Base-by-base conservation (phyloP, 2,329 filamentous ascomycete species). In the Chrysosphaeria jannelii region DNA sequence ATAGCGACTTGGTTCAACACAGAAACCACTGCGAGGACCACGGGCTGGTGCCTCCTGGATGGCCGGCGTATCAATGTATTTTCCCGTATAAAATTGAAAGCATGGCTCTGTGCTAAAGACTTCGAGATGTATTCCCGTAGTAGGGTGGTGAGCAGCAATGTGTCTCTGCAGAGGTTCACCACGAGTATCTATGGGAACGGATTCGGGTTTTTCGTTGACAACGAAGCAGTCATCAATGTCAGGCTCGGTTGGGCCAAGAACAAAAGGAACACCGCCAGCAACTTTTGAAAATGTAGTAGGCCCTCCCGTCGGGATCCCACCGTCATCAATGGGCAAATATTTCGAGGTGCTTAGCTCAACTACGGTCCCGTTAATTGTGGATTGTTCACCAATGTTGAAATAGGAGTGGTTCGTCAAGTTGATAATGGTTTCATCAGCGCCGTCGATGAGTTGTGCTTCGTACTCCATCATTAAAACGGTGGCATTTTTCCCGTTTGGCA, bases 51-150 rank as follows among this genome's bases (percentile, higher is more conserved):
- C 43, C 3, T 52, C 52, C 15, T 13, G 53, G 4, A 63, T 50
- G 14, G 50, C 67, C 0, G 72, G 68, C 8, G 89, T 68, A 35
- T 85, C 50, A 32, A 88, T 78, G 38, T 65, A 68, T 38, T 72
- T 68, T 32, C 81, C 85, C 0, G 78, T 88, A 47, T 93, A 93
- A 48, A 91, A 89, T 44, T 93, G 81, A 53, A 91, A 93, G 0
- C 76, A 74, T 0, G 85, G 85, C 50, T 93, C 81, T 0, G 81
- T 93, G 49, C 74, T 85, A 36, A 64, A 51, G 5, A 90, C 69
- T 43, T 91, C 74, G 23, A 93, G 61, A 40, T 88, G 69, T 33
- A 91, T 54, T 30, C 63, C 61, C 14, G 65, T 69, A 23, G 50
- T 51, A 5, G 75, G 61, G 42, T 91, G 75, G 42, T 57, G 58